Conservation (phyloP, 2,329 filamentous ascomycete genomes). For the Calycina herbarum region DNA sequence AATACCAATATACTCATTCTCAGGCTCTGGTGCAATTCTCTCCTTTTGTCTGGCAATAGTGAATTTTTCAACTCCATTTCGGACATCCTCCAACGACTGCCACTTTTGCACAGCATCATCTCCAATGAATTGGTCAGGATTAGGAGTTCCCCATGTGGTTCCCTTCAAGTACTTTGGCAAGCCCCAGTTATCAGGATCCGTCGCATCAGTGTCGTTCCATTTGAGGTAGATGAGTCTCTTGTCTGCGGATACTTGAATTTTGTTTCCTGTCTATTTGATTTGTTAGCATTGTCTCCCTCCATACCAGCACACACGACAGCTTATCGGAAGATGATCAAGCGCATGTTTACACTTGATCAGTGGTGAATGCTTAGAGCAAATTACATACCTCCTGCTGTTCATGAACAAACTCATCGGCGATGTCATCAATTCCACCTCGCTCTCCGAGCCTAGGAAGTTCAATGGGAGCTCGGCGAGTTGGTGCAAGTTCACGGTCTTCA, state of each 20-base stretch:
- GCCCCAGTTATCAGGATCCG: not conserved
- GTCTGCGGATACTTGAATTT: not conserved
- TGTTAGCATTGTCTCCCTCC: not conserved
- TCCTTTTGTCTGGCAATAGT: not conserved
- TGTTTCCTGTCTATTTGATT: not conserved
- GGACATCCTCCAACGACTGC: not conserved
- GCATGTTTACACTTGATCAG: not conserved
- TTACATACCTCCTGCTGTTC: not conserved
- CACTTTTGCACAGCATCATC: not conserved
- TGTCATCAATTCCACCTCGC: not conserved
- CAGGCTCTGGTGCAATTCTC: not conserved
- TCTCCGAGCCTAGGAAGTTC: not conserved
- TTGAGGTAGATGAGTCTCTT: not conserved
- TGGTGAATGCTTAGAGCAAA: not conserved
- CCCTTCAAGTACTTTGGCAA: not conserved
- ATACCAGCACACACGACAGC: too few species aligned
- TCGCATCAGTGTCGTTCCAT: not conserved
- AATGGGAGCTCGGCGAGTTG: not conserved
- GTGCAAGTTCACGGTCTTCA: constrained; percentile 1
- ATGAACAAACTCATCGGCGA: not conserved
- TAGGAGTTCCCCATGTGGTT: not conserved
- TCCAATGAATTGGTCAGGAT: not conserved
- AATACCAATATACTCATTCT: not conserved
- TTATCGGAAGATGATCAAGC: too few species aligned
- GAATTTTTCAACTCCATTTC: not conserved